Conservation (phyloP, 2,329 filamentous ascomycete species). For the Apiospora phragmitis region DNA sequence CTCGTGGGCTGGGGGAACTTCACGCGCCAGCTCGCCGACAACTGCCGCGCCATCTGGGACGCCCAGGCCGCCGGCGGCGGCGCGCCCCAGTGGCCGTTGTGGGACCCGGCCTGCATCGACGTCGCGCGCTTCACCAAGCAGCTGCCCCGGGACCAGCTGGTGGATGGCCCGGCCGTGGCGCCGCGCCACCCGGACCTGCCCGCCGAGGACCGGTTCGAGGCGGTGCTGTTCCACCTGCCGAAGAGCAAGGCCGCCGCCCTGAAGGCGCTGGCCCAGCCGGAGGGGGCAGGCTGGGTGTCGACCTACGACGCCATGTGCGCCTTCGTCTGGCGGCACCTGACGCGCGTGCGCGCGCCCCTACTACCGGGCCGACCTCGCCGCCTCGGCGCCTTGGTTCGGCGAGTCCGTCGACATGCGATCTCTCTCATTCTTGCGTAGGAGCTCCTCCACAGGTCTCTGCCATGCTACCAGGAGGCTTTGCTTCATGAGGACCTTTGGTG, state of each 20-base stretch:
- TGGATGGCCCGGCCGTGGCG: slow-evolving; percentile 32
- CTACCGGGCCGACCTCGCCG: slow-evolving; percentile 31
- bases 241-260: slow-evolving; percentile 42
- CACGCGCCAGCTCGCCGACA: slow-evolving; percentile 42
- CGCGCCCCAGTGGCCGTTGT: slow-evolving; percentile 28
- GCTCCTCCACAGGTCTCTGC: neutral
- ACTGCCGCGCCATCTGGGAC: slow-evolving; percentile 33
- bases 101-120: slow-evolving; percentile 38
- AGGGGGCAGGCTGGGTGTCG: slow-evolving; percentile 38
- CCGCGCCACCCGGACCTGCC: slow-evolving; percentile 31
- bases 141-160: slow-evolving; percentile 26
- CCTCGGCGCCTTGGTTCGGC: slow-evolving; percentile 31
- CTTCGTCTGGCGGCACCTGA: slow-evolving; percentile 41
- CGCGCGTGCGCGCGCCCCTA: slow-evolving; percentile 34
- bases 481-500: neutral
- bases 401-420: slow-evolving; percentile 41
- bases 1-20: slow-evolving; percentile 42
- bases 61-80: slow-evolving; percentile 28
- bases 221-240: slow-evolving; percentile 43
- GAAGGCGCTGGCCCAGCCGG: slow-evolving; percentile 36
- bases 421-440: neutral
- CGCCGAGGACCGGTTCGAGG: slow-evolving; percentile 14
- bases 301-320: slow-evolving; percentile 47
- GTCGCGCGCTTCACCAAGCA: slow-evolving; percentile 35
- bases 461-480: neutral